Evolutionary conservation across 257 asterid species (phyloP).

Genomic region (Solanum microdontum): DNA sequence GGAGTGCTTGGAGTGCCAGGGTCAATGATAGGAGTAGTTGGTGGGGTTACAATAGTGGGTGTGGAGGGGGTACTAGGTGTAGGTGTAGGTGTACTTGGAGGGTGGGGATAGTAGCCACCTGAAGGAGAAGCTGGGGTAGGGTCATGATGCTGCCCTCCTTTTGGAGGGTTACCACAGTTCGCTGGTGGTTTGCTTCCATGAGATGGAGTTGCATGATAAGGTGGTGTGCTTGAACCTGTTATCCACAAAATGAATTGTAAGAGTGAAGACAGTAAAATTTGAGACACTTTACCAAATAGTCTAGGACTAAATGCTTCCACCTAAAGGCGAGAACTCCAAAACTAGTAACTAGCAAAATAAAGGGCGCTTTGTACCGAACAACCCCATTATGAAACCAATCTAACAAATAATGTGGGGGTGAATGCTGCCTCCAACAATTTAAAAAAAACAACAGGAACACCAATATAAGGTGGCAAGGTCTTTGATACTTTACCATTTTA

Average conservation of each 20-base stretch:
- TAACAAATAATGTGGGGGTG: neutral
- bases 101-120: constrained; percentile 10
- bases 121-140: constrained; percentile 32
- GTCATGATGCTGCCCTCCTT: constrained; percentile 42
- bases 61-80: constrained; percentile 11
- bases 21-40: constrained; percentile 15
- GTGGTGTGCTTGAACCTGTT: constrained; percentile 27
- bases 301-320: neutral
- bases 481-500: neutral
- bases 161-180: constrained; percentile 68
- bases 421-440: neutral
- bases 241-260: neutral
- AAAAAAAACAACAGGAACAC: neutral
- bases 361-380: neutral
- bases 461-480: neutral
- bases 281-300: neutral
- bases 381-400: neutral
- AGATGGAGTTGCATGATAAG: constrained; percentile 10
- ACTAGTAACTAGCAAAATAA: neutral
- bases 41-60: constrained; percentile 18
- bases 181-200: constrained; percentile 43
- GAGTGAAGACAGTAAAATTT: neutral
- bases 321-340: neutral
- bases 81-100: constrained; percentile 13
- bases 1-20: constrained; percentile 34